phyloP scores from a whole-genome alignment of 1,139 yeast genomes.

The Suhomyces anneliseae region DNA sequence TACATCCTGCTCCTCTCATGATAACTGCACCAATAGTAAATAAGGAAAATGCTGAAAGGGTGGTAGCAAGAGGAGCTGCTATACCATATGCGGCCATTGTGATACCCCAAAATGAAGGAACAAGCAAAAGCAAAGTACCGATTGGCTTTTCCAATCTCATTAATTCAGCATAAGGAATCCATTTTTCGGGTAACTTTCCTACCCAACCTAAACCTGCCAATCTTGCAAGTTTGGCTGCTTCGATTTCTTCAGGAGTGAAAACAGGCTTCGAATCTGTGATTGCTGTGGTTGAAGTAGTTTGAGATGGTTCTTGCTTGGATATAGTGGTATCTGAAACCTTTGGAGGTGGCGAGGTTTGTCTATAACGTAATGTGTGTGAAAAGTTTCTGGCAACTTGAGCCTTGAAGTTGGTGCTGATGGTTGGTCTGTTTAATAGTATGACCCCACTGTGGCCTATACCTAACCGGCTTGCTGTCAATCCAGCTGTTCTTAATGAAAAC shows the following conservation, averaged over 20 bases:
- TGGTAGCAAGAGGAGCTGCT: constrained; percentile 64
- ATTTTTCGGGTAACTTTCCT: constrained; percentile 60
- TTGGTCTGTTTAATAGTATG: background rate
- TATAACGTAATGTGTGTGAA: background rate
- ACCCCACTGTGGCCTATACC: background rate
- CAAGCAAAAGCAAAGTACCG: constrained; percentile 78
- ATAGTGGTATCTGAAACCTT: background rate
- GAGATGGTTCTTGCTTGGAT: background rate
- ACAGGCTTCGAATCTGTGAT: constrained; percentile 1
- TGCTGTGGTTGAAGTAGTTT: background rate
- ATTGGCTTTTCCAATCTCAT: constrained; percentile 93
- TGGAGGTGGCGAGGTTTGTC: background rate
- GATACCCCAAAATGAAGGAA: constrained; percentile 82
- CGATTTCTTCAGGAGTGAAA: constrained; percentile 58
- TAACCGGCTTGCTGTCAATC: background rate
- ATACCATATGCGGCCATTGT: constrained; percentile 81
- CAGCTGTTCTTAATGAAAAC: background rate
- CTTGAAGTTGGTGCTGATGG: background rate
- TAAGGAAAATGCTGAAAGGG: constrained; percentile 57
- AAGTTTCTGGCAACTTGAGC: background rate
- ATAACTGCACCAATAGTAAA: constrained; percentile 83
- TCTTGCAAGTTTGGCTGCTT: constrained; percentile 57
- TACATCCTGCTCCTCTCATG: constrained; percentile 98
- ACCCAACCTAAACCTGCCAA: constrained; percentile 61
- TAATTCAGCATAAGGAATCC: constrained; percentile 89